Evolutionary conservation across 192 early-diverging fungal genomes (phyloP), one percentile per base, ranked within the genome.

Genomic region (Irineochytrium annulatum): DNA sequence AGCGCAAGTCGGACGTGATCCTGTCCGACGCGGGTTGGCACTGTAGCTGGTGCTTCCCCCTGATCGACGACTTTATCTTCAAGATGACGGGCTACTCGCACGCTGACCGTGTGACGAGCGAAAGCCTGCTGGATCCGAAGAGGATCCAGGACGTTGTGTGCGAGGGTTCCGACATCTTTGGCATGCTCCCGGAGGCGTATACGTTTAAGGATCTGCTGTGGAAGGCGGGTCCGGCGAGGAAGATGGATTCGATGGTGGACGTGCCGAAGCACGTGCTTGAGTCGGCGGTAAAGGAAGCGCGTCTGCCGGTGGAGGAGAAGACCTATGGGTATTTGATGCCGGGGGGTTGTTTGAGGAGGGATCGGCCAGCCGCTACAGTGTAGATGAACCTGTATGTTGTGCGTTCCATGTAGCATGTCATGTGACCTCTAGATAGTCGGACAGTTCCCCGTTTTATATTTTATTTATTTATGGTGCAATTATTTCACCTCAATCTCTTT

Each of bases 21-120:
- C 62, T 87, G 19, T 64, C 73, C 19, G 80, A 81, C 59, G 74
- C 85, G 60, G 84, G 85, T 2, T 87, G 83, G 83, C 86, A 87
- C 62, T 87, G 83, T 56, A 73, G 71, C 2, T 85, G 78, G 62
- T 87, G 86, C 57, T 87, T 87, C 53, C 65, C 73, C 27, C 37
- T 29, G 0, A 56, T 87, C 16, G 34, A 65, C 4, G 83, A 87
- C 29, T 83, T 82, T 55, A 63, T 67, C 33, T 85, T 84, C 75
- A 87, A 87, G 57, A 82, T 82, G 81, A 52, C 64, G 28, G 77
- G 73, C 1, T 87, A 85, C 57, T 79, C 79, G 13, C 83, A 85
- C 65, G 52, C 81, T 3, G 83, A 84, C 30, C 70, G 83, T 3
- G 72, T 85, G 35, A 51, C 59, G 1, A 48, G 67, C 8, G 45